Percentiles rank a stretch among this genome's conserved stretches.
Evolutionary conservation across 2,329 filamentous ascomycete genomes (phyloP).

Genomic region (Penicillium corylophilum): DNA sequence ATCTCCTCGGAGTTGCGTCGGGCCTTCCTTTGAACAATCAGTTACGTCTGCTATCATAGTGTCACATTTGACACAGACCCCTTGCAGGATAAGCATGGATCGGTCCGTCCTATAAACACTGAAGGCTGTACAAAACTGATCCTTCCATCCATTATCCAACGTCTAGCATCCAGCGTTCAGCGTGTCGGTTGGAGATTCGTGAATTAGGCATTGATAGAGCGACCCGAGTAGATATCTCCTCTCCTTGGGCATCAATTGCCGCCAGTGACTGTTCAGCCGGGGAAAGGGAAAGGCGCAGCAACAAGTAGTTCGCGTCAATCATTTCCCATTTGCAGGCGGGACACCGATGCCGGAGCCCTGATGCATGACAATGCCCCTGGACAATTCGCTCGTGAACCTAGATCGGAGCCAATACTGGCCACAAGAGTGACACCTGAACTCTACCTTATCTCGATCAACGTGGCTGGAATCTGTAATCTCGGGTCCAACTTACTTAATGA

Average conservation of each 20-base stretch:
- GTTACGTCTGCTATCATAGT: slow-evolving; percentile 1
- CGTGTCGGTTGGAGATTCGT: too few species aligned
- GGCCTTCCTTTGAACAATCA: background rate
- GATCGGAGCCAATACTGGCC: background rate
- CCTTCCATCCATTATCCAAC: background rate
- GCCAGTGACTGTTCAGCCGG: background rate
- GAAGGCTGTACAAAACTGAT: background rate
- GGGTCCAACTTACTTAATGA: background rate
- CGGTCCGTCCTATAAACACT: background rate
- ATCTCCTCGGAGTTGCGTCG: slow-evolving; percentile 5
- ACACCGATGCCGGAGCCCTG: background rate
- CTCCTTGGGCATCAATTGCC: background rate
- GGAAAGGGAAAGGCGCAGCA: background rate
- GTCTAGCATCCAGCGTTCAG: too few species aligned
- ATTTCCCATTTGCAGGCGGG: background rate
- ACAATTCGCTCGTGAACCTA: background rate
- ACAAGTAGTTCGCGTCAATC: background rate
- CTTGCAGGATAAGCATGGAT: slow-evolving; percentile 1
- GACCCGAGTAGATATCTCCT: background rate
- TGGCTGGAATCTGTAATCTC: background rate
- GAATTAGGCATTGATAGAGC: background rate
- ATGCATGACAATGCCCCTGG: background rate
- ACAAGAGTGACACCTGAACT: background rate
- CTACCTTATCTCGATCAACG: background rate
- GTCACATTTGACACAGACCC: background rate